These are phyloP conservation scores for Priceomyces carsonii DNA, from an alignment of 805 yeast genomes.

Conservation along the genomic window DNA sequence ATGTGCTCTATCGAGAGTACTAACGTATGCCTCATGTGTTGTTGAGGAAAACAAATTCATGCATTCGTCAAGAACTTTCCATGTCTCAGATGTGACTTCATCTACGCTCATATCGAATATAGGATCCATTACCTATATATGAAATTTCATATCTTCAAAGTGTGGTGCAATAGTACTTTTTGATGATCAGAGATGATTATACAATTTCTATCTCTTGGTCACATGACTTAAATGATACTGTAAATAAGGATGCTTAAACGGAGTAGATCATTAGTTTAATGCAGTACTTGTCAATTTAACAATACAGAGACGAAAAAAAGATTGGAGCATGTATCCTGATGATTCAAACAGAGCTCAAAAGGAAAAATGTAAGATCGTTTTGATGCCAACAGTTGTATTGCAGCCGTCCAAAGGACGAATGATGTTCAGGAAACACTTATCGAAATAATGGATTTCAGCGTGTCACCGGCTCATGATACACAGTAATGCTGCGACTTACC, in stretches of 20 bases:
- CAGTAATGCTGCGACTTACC: no score
- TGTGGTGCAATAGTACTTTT: constrained; percentile 3
- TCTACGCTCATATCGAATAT: constrained; percentile 12
- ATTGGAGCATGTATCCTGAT: constrained; percentile 5
- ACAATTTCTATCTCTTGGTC: constrained; percentile 1
- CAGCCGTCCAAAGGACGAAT: constrained; percentile 74
- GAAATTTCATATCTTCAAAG: no score
- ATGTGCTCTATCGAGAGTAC: constrained; percentile 2
- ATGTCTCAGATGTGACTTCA: constrained; percentile 16
- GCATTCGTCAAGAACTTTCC: constrained; percentile 26
- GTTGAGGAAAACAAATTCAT: constrained; percentile 19
- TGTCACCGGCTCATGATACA: constrained; percentile 22
- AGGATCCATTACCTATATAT: constrained; percentile 12
- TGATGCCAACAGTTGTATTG: constrained; percentile 80
- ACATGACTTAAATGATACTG: constrained; percentile 3
- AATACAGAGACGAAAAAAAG: no score
- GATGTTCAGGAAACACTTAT: constrained; percentile 64
- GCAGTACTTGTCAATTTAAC: no score
- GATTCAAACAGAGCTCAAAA: constrained; percentile 40
- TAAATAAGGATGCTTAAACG: constrained; percentile 7
- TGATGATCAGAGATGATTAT: not conserved
- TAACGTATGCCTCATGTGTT: constrained; percentile 9
- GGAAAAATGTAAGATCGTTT: constrained; percentile 95
- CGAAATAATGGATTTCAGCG: constrained; percentile 82
- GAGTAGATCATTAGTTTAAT: constrained; percentile 18